Percentiles rank a stretch among this genome's conserved stretches.
These are phyloP conservation scores for Filobasidium floriforme DNA, from an alignment of 768 basidiomycete species.

Conservation along the genomic window DNA sequence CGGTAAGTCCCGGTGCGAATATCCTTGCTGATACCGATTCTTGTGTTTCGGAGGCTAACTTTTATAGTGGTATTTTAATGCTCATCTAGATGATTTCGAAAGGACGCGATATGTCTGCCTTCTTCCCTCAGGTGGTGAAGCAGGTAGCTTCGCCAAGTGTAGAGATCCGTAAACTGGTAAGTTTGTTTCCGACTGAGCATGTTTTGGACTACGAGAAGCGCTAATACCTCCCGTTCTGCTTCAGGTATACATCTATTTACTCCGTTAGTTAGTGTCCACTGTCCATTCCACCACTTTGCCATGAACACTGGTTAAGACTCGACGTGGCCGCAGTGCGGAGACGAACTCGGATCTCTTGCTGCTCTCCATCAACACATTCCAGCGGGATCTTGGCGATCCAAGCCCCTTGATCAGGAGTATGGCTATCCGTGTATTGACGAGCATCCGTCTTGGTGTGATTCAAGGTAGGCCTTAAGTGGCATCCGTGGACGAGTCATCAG, in stretches of 20 bases:
- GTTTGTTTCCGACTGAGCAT: not conserved
- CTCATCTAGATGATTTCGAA: constrained; percentile 73
- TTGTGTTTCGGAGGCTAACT: no score
- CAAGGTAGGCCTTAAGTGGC: constrained; percentile 29
- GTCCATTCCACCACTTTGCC: not conserved
- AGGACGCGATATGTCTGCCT: constrained; percentile 78
- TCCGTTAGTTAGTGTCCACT: constrained; percentile 56
- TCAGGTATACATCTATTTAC: constrained; percentile 83
- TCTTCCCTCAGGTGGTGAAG: constrained; percentile 95
- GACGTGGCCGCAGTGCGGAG: constrained; percentile 52
- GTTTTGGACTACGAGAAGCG: not conserved
- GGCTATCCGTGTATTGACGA: constrained; percentile 85
- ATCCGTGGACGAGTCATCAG: not conserved
- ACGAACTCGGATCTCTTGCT: constrained; percentile 89
- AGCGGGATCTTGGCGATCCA: constrained; percentile 85
- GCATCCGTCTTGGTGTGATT: constrained; percentile 87
- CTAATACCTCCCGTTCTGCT: not conserved
- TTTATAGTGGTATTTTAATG: not conserved
- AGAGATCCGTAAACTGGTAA: constrained; percentile 80
- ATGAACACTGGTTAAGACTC: not conserved
- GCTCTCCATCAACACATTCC: constrained; percentile 95
- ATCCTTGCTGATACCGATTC: no score
- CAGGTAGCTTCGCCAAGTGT: constrained; percentile 88
- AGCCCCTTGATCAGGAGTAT: constrained; percentile 93
- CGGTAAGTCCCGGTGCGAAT: constrained; percentile 56